Base-by-base conservation (phyloP, 805 yeast species). In the Kluyveromyces lactis region DNA sequence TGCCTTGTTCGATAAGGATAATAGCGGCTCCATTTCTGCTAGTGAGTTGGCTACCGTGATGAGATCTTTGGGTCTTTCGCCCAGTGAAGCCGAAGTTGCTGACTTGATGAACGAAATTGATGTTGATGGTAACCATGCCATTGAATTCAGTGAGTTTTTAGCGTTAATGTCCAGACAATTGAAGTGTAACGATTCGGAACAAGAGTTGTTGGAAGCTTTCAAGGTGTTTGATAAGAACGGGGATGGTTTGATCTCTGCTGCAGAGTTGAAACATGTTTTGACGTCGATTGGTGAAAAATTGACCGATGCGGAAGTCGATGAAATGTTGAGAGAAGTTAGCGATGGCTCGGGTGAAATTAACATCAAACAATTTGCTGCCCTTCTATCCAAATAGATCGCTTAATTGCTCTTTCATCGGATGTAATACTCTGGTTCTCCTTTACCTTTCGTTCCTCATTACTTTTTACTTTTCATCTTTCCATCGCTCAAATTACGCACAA, bases 41-140 rank as follows among this genome's bases (percentile, higher is more conserved):
- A 77, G 85, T 57, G 98, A 92, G 67, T 73, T 92, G 51, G 97
- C 97, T 49, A 87, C 96, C 3, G 98, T 92, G 39, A 92, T 92
- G 98, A 82, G 98, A 68, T 86, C 97, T n/a, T 72, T 92, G 58
- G 98, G 98, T 38, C 92, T 87, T 65, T 90, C 90, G 56, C 98
- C 98, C 27, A 80, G 95, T 37, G 97, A 92, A 64, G 79, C 87
- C 49, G 98, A 92, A 65, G 81, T 92, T 55, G 84, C 92, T 41
- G 98, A 92, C 62, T 79, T 92, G 82, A 86, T 92, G 72, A 90
- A 90, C 63, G 98, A 92, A 67, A 95, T 92, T 39, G 98, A 92
- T 63, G 81, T 82, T 46, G 92, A 92, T 68, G 90, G 90, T 52
- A 95, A 92, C 66, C 96, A 96, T 29, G 72, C 77, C 54, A 82